A percentile compares a stretch with the other conserved stretches of the same genome.
Conservation (phyloP, 2,329 filamentous ascomycete genomes). For the Botrytis byssoidea region DNA sequence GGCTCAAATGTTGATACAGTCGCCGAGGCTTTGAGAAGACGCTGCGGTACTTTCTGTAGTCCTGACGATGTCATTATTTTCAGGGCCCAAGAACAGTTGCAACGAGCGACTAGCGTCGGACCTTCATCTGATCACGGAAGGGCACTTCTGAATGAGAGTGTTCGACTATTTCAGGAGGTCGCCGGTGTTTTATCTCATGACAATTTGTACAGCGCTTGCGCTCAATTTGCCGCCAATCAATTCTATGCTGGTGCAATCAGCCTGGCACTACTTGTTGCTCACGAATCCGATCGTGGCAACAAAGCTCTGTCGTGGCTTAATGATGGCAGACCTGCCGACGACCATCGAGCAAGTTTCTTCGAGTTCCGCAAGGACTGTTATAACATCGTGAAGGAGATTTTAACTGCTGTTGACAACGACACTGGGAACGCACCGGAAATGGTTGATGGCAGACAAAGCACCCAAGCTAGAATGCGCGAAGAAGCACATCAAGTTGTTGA, state of each 20-base stretch:
- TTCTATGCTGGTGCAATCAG: constrained; percentile 95
- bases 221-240: constrained; percentile 75
- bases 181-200: constrained; percentile 77
- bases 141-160: constrained; percentile 80
- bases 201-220: constrained; percentile 74
- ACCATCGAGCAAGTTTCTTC: constrained; percentile 60
- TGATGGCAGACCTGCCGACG: constrained; percentile 71
- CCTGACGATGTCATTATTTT: constrained; percentile 97
- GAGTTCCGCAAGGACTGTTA: constrained; percentile 77
- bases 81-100: constrained; percentile 94
- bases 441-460: constrained; percentile 74
- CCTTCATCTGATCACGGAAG: constrained; percentile 73
- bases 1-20: constrained; percentile 97
- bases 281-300: constrained; percentile 83
- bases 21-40: constrained; percentile 84
- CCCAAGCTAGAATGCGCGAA: constrained; percentile 72
- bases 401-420: constrained; percentile 72
- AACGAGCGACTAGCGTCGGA: constrained; percentile 78
- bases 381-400: constrained; percentile 78
- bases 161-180: constrained; percentile 85
- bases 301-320: constrained; percentile 82
- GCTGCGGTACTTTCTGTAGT: constrained; percentile 96
- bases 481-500: constrained; percentile 93
- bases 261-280: constrained; percentile 78
- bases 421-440: constrained; percentile 67